A percentile compares a stretch with the other conserved stretches of the same genome.
Conservation (phyloP, 1,284 basidiomycete genomes). For the Gymnopus androsaceus region DNA sequence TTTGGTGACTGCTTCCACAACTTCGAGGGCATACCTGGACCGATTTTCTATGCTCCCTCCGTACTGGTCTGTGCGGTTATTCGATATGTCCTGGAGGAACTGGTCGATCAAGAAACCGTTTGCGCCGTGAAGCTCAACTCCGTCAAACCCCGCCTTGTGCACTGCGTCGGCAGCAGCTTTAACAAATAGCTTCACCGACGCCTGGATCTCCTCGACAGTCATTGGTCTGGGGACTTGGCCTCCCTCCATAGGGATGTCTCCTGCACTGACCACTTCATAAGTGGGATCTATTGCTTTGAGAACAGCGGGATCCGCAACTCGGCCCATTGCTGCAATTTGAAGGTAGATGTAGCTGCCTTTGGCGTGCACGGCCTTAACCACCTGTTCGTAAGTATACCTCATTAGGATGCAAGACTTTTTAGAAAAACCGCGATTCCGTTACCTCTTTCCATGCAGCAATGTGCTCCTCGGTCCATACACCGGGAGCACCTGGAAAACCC, state of each 20-base stretch:
- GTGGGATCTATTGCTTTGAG: not conserved
- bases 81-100: conserved; percentile 30
- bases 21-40: conserved; percentile 40
- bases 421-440: no score
- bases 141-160: conserved; percentile 35
- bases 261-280: conserved; percentile 4
- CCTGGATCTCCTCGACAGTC: conserved; percentile 37
- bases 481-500: conserved; percentile 26
- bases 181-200: conserved; percentile 34
- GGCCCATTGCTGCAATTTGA: conserved; percentile 49
- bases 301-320: conserved; percentile 23
- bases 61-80: conserved; percentile 50
- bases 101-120: conserved; percentile 28
- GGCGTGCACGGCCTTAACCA: conserved; percentile 33
- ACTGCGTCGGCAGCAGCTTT: conserved; percentile 37
- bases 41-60: conserved; percentile 49
- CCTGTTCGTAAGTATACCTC: no score
- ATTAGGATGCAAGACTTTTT: no score
- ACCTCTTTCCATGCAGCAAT: conserved; percentile 34
- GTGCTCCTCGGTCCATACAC: conserved; percentile 31
- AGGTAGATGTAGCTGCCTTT: conserved; percentile 41
- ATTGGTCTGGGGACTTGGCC: conserved; percentile 28
- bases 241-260: conserved; percentile 5
- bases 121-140: conserved; percentile 33
- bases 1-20: conserved; percentile 30